phyloP scores from a whole-genome alignment of 1,284 basidiomycete species.

The Boletus smithii region DNA sequence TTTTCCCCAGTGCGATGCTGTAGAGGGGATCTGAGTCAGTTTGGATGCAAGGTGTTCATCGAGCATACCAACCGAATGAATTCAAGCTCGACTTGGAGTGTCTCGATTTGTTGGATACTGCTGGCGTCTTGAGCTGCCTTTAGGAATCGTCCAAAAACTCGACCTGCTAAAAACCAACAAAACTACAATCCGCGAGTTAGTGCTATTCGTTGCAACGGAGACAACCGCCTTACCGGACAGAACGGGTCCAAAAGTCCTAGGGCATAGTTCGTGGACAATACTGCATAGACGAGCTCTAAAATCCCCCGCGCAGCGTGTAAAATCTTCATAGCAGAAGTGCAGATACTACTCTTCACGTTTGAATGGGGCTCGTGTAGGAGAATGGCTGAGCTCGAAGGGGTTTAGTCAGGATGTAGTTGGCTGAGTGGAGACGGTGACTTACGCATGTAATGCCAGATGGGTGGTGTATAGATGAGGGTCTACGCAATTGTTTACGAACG shows the following conservation, averaged over 20 bases:
- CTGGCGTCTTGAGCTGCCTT: conserved; percentile 54
- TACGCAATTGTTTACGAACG: conserved; percentile 53
- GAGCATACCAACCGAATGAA: conserved; percentile 55
- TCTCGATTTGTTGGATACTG: conserved; percentile 50
- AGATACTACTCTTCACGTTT: conserved; percentile 50
- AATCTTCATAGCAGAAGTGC: conserved; percentile 64
- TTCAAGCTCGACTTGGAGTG: conserved; percentile 57
- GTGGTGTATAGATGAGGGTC: conserved; percentile 68
- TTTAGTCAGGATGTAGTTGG: conserved; percentile 8
- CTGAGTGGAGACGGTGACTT: conserved; percentile 28
- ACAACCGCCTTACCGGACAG: conserved; percentile 4
- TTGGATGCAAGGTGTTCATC: not conserved
- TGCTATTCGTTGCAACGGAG: not conserved
- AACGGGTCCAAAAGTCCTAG: conserved; percentile 10
- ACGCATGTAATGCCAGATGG: conserved; percentile 62
- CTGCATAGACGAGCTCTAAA: conserved; percentile 62
- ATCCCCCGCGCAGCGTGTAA: conserved; percentile 61
- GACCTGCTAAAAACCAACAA: conserved; percentile 64
- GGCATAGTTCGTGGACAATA: conserved; percentile 65
- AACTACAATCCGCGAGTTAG: conserved; percentile 41
- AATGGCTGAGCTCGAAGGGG: conserved; percentile 50
- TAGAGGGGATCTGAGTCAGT: not conserved
- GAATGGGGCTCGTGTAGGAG: conserved; percentile 73
- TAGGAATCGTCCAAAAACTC: conserved; percentile 62
- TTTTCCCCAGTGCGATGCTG: conserved; percentile 56